Evolutionary conservation across 768 basidiomycete genomes (phyloP).

Genomic region (Hypsizygus marmoreus): DNA sequence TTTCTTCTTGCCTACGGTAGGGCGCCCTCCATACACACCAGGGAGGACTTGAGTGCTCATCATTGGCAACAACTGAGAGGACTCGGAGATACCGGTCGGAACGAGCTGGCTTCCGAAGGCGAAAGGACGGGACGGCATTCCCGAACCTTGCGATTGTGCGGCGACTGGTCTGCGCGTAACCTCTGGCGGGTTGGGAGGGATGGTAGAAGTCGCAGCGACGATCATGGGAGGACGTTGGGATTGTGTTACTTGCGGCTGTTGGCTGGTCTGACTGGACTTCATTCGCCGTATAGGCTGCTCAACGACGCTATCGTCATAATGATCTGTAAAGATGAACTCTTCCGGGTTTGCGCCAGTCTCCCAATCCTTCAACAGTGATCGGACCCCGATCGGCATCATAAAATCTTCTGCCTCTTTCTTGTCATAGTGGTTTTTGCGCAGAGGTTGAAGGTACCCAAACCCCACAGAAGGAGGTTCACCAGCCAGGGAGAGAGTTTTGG

Average conservation of each 20-base stretch:
- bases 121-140: conserved; percentile 5
- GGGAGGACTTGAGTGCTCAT: conserved; percentile 72
- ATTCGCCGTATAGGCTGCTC: conserved; percentile 2
- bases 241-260: conserved; percentile 3
- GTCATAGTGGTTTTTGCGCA: conserved; percentile 31
- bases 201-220: conserved; percentile 30
- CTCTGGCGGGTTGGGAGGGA: conserved; percentile 19
- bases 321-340: conserved; percentile 54
- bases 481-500: conserved; percentile 57
- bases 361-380: conserved; percentile 72
- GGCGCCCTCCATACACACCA: conserved; percentile 71
- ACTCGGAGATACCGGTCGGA: conserved; percentile 7
- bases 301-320: conserved; percentile 42
- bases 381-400: conserved; percentile 51
- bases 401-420: conserved; percentile 23
- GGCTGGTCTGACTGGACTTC: neutral
- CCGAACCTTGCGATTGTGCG: conserved; percentile 17
- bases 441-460: conserved; percentile 65
- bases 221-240: conserved; percentile 41
- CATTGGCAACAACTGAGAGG: conserved; percentile 47
- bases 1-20: conserved; percentile 53
- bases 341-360: conserved; percentile 52
- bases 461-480: conserved; percentile 57
- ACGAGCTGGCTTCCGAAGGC: conserved; percentile 15
- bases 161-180: conserved; percentile 7